Conservation (phyloP, 345 rosid genomes). For the Gossypium rotundifolium region DNA sequence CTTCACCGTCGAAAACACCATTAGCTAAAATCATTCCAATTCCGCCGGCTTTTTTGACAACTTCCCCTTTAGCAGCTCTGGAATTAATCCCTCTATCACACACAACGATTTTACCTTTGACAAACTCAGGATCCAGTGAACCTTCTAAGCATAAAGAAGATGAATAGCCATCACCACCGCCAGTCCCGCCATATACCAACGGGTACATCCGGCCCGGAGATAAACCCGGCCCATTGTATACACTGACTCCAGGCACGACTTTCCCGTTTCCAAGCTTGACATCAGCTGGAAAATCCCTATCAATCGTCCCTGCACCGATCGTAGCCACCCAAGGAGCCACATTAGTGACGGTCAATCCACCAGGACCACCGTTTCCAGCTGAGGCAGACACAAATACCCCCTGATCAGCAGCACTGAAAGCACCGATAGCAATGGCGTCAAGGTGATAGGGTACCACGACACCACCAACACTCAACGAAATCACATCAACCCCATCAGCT, state of each 20-base stretch:
- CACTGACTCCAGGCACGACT: slow-evolving; percentile 52
- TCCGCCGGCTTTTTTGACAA: slow-evolving; percentile 78
- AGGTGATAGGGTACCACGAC: slow-evolving; percentile 79
- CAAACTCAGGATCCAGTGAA: slow-evolving; percentile 53
- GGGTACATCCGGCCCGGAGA: slow-evolving; percentile 54
- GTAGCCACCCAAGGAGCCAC: slow-evolving; percentile 83
- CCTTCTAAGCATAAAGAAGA: slow-evolving; percentile 79
- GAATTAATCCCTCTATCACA: slow-evolving; percentile 90
- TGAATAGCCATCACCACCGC: slow-evolving; percentile 65
- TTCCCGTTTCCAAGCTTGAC: slow-evolving; percentile 69
- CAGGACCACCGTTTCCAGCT: slow-evolving; percentile 92
- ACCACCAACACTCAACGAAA: slow-evolving; percentile 84
- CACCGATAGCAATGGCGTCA: slow-evolving; percentile 82
- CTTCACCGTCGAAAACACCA: slow-evolving; percentile 85
- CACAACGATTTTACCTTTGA: slow-evolving; percentile 66
- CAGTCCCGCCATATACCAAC: slow-evolving; percentile 64
- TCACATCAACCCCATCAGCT: slow-evolving; percentile 73
- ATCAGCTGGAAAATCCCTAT: slow-evolving; percentile 74
- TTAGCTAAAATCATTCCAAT: slow-evolving; percentile 89
- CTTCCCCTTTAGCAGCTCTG: slow-evolving; percentile 76
- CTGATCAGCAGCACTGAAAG: slow-evolving; percentile 68
- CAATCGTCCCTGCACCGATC: slow-evolving; percentile 82
- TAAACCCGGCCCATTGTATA: slow-evolving; percentile 60
- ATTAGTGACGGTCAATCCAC: slow-evolving; percentile 69
- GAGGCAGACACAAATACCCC: slow-evolving; percentile 80